A percentile compares a stretch with the other conserved stretches of the same genome.
These are phyloP conservation scores for Globisporangium camurandrum DNA, from an alignment of 352 stramenopile species.

Conservation along the genomic window DNA sequence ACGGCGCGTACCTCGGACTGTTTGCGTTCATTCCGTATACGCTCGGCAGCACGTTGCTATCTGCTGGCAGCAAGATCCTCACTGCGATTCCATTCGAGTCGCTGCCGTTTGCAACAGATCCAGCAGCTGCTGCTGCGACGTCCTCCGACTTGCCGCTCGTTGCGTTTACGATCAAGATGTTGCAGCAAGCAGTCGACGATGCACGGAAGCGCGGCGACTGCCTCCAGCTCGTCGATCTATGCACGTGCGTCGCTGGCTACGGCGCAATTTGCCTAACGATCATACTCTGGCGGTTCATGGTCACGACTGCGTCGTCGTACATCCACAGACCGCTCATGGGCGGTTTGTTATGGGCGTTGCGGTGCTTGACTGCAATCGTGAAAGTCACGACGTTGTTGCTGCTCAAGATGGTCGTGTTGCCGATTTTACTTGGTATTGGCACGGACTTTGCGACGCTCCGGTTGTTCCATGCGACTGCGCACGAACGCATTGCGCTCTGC, in stretches of 20 bases:
- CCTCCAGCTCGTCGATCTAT: constrained; percentile 78
- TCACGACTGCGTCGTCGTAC: constrained; percentile 76
- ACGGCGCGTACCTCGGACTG: constrained; percentile 94
- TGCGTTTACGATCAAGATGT: constrained; percentile 41
- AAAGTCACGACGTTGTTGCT: constrained; percentile 95
- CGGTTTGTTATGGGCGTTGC: constrained; percentile 69
- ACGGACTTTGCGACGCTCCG: constrained; percentile 91
- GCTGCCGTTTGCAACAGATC: constrained; percentile 14
- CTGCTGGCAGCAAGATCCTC: constrained; percentile 53
- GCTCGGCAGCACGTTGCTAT: constrained; percentile 87
- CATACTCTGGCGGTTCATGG: constrained; percentile 79
- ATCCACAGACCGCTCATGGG: constrained; percentile 78
- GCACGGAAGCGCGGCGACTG: constrained; percentile 68
- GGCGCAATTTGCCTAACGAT: constrained; percentile 81
- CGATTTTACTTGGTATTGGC: constrained; percentile 89
- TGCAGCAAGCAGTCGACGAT: constrained; percentile 44
- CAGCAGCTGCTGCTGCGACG: constrained; percentile 12
- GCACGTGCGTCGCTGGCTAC: constrained; percentile 73
- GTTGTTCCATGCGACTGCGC: constrained; percentile 78
- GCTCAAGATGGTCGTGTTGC: constrained; percentile 97
- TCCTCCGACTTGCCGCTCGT: constrained; percentile 15
- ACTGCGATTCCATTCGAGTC: constrained; percentile 35
- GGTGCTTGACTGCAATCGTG: constrained; percentile 79
- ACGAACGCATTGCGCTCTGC: constrained; percentile 76
- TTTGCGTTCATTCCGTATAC: constrained; percentile 96